Evolutionary conservation across 441 rosid genomes (phyloP).

Genomic region (Pelargonium myrrhifolium): DNA sequence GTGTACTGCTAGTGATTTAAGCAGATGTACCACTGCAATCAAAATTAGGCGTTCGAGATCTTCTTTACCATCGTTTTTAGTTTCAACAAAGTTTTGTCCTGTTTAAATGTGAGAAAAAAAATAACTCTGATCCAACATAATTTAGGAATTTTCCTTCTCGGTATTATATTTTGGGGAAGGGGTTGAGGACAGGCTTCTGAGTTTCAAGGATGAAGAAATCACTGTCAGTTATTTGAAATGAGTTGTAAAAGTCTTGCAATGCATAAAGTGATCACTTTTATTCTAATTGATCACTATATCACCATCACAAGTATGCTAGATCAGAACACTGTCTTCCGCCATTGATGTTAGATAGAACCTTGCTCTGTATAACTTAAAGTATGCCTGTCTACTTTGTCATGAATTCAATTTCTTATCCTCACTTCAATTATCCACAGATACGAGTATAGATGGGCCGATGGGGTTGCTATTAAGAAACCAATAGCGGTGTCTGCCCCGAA

Average conservation of each 20-base stretch:
- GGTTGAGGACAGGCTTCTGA: not conserved
- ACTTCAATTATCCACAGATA: constrained; percentile 23
- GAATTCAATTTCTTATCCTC: not conserved
- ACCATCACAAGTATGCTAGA: not conserved
- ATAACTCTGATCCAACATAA: not conserved
- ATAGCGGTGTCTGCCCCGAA: constrained; percentile 53
- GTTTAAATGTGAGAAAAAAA: not conserved
- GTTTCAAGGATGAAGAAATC: not conserved
- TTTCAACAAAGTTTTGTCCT: not conserved
- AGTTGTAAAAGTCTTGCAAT: not conserved
- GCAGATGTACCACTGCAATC: not conserved
- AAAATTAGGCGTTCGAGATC: not conserved
- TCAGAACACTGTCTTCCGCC: constrained; percentile 1
- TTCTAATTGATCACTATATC: not conserved
- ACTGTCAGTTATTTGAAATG: not conserved
- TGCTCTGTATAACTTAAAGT: too few species aligned
- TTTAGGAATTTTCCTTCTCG: not conserved
- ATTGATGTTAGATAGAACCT: not conserved
- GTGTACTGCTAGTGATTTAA: not conserved
- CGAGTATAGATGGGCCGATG: constrained; percentile 48
- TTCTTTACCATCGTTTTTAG: not conserved
- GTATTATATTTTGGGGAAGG: not conserved
- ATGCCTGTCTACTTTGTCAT: not conserved
- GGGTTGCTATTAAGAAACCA: constrained; percentile 39
- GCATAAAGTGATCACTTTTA: not conserved